A percentile compares a stretch with the other conserved stretches of the same genome.
Conservation (phyloP, 2,329 filamentous ascomycete genomes). For the Helotiales sp. region DNA sequence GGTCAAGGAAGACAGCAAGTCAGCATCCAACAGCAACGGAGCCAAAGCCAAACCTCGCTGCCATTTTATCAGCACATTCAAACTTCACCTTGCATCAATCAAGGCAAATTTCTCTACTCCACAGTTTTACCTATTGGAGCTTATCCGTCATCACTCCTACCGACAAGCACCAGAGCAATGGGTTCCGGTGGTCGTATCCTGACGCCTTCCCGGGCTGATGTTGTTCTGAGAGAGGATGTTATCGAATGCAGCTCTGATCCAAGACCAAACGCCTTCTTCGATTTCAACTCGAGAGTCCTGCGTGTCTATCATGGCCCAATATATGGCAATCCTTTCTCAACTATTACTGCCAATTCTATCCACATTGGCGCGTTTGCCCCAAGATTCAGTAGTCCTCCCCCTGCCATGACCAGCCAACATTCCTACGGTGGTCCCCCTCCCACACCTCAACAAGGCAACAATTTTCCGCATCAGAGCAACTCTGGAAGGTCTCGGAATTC, state of each 20-base stretch:
- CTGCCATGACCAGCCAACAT: background rate
- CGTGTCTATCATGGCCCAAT: conserved; percentile 62
- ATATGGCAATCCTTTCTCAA: conserved; percentile 56
- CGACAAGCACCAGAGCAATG: background rate
- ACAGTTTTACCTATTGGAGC: background rate
- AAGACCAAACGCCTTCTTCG: conserved; percentile 63
- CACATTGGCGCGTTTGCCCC: conserved; percentile 47
- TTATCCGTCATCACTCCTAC: background rate
- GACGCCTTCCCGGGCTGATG: conserved; percentile 9
- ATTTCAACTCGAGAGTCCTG: conserved; percentile 56
- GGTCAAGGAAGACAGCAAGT: background rate
- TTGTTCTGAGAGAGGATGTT: conserved; percentile 61
- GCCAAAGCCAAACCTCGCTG: background rate
- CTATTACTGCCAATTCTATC: conserved; percentile 50
- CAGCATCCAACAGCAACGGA: background rate
- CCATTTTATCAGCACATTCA: background rate
- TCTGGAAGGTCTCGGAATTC: conserved; percentile 7
- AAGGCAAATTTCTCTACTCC: background rate
- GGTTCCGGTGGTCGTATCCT: conserved; percentile 1
- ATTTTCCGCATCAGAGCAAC: background rate
- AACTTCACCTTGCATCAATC: background rate
- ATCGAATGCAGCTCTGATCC: conserved; percentile 59
- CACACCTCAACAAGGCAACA: conserved; percentile 5
- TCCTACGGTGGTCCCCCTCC: conserved; percentile 14
- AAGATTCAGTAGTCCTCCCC: conserved; percentile 12